These are phyloP conservation scores for Citrus sp. DNA, from an alignment of 345 rosid species.

Conservation along the genomic window DNA sequence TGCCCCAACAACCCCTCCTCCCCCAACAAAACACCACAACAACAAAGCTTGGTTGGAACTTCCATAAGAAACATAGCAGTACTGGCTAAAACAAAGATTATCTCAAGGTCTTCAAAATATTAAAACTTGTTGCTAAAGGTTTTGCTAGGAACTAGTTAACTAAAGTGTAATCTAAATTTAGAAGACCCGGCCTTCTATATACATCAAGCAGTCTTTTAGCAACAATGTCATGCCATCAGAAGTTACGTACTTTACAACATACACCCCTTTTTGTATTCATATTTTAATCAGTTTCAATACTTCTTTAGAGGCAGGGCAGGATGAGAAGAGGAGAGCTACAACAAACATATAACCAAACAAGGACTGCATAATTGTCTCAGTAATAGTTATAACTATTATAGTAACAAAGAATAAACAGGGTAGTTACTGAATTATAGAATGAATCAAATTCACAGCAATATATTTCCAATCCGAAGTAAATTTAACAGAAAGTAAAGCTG, in stretches of 20 bases:
- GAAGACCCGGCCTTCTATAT: neutral
- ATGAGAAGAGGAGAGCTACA: neutral
- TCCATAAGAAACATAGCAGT: neutral
- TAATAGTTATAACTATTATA: neutral
- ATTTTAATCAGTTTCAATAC: neutral
- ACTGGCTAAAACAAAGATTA: neutral
- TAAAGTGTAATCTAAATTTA: neutral
- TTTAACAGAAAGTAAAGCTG: constrained; percentile 18
- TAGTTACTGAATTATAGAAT: neutral
- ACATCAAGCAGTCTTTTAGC: neutral
- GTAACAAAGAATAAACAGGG: neutral
- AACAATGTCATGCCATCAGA: neutral
- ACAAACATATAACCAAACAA: neutral
- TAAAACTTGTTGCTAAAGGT: neutral
- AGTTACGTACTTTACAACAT: neutral
- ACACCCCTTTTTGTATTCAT: neutral
- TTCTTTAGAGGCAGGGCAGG: neutral
- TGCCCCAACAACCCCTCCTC: too few relatives aligned
- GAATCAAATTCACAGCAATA: neutral
- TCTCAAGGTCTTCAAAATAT: neutral
- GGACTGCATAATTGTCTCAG: too few relatives aligned
- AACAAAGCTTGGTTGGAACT: neutral
- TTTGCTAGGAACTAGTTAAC: neutral
- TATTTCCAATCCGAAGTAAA: neutral
- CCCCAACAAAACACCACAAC: neutral